phyloP scores from a whole-genome alignment of 116 monocot genomes.

The Zostera marina region DNA sequence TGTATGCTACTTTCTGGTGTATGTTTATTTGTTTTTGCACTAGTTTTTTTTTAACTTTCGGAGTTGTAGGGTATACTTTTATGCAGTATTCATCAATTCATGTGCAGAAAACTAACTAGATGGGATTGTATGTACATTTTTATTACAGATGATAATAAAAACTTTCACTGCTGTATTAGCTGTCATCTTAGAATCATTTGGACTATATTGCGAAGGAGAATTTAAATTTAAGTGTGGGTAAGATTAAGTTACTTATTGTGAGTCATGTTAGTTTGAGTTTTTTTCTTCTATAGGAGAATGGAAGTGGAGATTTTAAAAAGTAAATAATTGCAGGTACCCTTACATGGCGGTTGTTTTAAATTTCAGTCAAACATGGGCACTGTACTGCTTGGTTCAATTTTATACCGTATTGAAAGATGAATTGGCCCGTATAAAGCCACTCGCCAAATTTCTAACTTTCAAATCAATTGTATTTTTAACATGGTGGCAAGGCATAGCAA shows the following conservation, averaged over 20 bases:
- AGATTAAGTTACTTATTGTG: background rate
- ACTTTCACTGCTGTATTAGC: constrained; percentile 75
- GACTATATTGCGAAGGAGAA: constrained; percentile 89
- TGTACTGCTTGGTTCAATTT: constrained; percentile 95
- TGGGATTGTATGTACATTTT: constrained; percentile 1
- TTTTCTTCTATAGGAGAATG: background rate
- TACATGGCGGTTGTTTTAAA: constrained; percentile 89
- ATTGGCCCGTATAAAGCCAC: constrained; percentile 76
- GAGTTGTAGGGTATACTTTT: background rate
- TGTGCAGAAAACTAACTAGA: background rate
- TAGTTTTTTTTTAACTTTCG: background rate
- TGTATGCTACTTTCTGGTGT: constrained; percentile 28
- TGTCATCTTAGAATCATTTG: constrained; percentile 66
- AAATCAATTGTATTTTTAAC: constrained; percentile 98
- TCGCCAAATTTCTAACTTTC: constrained; percentile 90
- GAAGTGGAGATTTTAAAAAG: background rate
- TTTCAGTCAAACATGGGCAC: constrained; percentile 97
- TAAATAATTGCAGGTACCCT: constrained; percentile 50
- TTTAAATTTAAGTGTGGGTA: constrained; percentile 87
- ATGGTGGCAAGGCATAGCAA: constrained; percentile 96
- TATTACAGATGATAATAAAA: constrained; percentile 91
- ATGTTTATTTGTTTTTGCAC: background rate
- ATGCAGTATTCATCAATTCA: background rate
- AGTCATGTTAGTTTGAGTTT: background rate
- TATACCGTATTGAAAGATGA: constrained; percentile 84